These are phyloP conservation scores for Pseudopyricularia cyperi DNA, from an alignment of 2,329 filamentous ascomycete genomes.

Conservation along the genomic window DNA sequence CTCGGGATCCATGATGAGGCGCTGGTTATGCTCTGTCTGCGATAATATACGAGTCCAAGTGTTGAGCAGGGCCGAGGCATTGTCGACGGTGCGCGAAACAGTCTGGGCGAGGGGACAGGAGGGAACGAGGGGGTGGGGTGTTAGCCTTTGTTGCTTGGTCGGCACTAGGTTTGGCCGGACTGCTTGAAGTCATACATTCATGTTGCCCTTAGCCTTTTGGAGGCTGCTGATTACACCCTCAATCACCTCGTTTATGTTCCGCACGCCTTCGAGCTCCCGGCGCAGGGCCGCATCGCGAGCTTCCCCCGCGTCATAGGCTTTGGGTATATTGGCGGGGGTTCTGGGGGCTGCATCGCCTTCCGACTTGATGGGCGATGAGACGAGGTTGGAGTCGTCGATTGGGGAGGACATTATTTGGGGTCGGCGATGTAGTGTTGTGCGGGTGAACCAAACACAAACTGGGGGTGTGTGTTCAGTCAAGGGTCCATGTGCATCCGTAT, in stretches of 20 bases:
- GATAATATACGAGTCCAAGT: conserved; percentile 94
- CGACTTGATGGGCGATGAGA: conserved; percentile 10
- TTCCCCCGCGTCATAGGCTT: conserved; percentile 48
- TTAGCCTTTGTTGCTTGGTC: neutral
- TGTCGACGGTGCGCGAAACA: conserved; percentile 72
- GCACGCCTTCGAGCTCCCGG: conserved; percentile 69
- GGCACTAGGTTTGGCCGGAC: neutral
- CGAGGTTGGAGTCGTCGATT: conserved; percentile 9
- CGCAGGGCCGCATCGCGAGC: conserved; percentile 61
- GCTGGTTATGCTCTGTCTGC: conserved; percentile 95
- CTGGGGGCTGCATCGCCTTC: conserved; percentile 16
- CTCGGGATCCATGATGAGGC: conserved; percentile 71
- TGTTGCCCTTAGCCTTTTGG: conserved; percentile 61
- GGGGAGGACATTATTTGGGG: neutral
- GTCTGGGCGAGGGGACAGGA: conserved; percentile 36
- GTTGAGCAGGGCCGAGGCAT: conserved; percentile 79
- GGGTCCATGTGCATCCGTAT: neutral
- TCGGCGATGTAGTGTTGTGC: neutral
- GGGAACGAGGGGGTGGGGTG: neutral
- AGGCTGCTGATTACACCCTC: conserved; percentile 64
- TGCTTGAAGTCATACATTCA: conserved; percentile 42
- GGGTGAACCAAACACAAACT: too few relatives aligned
- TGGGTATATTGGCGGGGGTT: conserved; percentile 19
- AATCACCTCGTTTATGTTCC: conserved; percentile 77
- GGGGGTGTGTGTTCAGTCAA: neutral